These are phyloP conservation scores for Colletotrichum simmondsii DNA, from an alignment of 2,329 filamentous ascomycete species.

Conservation along the genomic window DNA sequence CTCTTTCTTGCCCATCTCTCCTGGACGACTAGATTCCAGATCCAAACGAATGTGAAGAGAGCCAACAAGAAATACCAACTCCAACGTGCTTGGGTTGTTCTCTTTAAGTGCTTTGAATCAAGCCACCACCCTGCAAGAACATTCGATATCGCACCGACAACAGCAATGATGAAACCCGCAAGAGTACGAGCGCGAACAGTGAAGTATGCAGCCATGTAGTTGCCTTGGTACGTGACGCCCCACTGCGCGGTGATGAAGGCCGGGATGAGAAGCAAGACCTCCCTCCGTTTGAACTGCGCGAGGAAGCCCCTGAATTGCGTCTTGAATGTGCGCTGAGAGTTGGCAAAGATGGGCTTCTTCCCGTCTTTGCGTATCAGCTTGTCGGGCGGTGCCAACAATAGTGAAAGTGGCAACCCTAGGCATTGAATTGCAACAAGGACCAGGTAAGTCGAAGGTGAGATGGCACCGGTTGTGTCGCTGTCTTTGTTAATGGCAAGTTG, in stretches of 20 bases:
- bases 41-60: constrained; percentile 27
- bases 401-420: constrained; percentile 54
- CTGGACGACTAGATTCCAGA: constrained; percentile 28
- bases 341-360: constrained; percentile 32
- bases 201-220: constrained; percentile 36
- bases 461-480: constrained; percentile 52
- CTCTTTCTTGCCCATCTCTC: constrained; percentile 26
- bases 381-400: constrained; percentile 55
- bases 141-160: constrained; percentile 45
- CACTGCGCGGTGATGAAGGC: constrained; percentile 35
- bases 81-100: constrained; percentile 25
- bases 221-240: constrained; percentile 36
- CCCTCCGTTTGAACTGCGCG: constrained; percentile 11
- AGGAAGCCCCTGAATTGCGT: constrained; percentile 19
- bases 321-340: constrained; percentile 44
- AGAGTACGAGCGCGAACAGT: constrained; percentile 32
- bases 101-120: constrained; percentile 23
- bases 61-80: constrained; percentile 28
- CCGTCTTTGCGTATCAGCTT: constrained; percentile 55
- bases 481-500: constrained; percentile 60
- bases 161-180: constrained; percentile 48
- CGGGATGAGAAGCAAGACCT: constrained; percentile 33
- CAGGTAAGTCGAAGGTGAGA: constrained; percentile 53
- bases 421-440: constrained; percentile 56
- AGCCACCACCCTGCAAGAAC: constrained; percentile 31